These are phyloP conservation scores for Phytophthora pinifolia DNA, from an alignment of 352 stramenopile genomes.

Conservation along the genomic window DNA sequence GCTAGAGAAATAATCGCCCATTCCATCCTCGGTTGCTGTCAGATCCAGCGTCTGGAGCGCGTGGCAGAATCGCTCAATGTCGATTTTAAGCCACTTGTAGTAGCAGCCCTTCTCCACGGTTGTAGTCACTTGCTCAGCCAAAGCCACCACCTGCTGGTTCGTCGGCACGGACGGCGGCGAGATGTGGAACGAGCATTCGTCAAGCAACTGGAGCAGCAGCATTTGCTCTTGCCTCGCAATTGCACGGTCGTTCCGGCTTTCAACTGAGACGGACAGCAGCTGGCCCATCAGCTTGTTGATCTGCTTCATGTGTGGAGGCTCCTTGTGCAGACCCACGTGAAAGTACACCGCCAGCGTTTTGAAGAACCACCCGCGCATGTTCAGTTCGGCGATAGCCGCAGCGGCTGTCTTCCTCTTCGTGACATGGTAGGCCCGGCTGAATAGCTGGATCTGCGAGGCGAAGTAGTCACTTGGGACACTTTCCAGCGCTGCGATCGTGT, in stretches of 20 bases:
- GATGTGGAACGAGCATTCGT: slow-evolving; percentile 68
- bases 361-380: slow-evolving; percentile 86
- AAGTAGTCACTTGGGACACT: slow-evolving; percentile 69
- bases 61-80: slow-evolving; percentile 73
- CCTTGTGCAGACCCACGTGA: slow-evolving; percentile 67
- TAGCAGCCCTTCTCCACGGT: slow-evolving; percentile 55
- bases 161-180: slow-evolving; percentile 57
- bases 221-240: slow-evolving; percentile 55
- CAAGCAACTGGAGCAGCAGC: slow-evolving; percentile 65
- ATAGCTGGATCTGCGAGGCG: slow-evolving; percentile 63
- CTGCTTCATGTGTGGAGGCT: slow-evolving; percentile 68
- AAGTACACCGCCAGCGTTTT: slow-evolving; percentile 79
- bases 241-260: slow-evolving; percentile 21
- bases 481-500: slow-evolving; percentile 57
- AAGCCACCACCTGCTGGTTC: slow-evolving; percentile 67
- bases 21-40: slow-evolving; percentile 35
- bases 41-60: slow-evolving; percentile 62
- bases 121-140: slow-evolving; percentile 65
- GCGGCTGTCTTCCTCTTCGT: slow-evolving; percentile 36
- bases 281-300: slow-evolving; percentile 65
- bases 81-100: slow-evolving; percentile 85
- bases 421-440: slow-evolving; percentile 48
- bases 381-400: slow-evolving; percentile 54
- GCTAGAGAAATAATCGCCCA: slow-evolving; percentile 43
- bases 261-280: slow-evolving; percentile 37